Percentiles rank a stretch among this genome's conserved stretches.
Evolutionary conservation across 176 grass and related monocot species (phyloP).

Genomic region (Thinopyrum elongatum): DNA sequence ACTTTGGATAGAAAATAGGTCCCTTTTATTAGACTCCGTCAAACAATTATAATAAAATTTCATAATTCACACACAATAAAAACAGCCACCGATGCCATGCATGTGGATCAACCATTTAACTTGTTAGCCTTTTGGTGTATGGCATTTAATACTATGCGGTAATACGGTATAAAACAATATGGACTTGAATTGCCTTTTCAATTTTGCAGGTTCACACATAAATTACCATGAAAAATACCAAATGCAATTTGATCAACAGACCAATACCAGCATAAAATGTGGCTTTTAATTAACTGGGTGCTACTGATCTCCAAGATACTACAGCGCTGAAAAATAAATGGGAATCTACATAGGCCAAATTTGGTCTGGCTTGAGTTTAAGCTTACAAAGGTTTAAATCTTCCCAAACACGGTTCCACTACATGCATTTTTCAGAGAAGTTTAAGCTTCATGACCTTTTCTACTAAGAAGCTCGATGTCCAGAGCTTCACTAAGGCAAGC

Average conservation of each 20-base stretch:
- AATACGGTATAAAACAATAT: background rate
- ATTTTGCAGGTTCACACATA: background rate
- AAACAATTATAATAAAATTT: constrained; percentile 1
- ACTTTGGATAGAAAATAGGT: background rate
- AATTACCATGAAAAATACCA: background rate
- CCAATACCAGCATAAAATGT: background rate
- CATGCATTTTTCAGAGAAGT: background rate
- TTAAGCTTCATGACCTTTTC: background rate
- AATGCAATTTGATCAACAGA: background rate
- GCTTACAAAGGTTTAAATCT: background rate
- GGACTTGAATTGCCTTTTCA: background rate
- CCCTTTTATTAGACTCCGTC: background rate
- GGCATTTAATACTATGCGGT: background rate
- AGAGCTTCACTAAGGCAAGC: background rate
- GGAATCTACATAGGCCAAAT: background rate
- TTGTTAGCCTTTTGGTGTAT: background rate
- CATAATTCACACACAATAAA: background rate
- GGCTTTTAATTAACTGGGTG: background rate
- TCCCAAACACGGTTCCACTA: background rate
- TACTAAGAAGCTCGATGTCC: background rate
- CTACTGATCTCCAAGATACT: background rate
- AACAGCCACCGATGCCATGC: background rate
- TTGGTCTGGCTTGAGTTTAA: background rate
- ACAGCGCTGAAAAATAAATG: background rate
- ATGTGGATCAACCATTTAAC: background rate